Base-by-base conservation (phyloP, 2,329 filamentous ascomycete species). In the Capronia epimyces region DNA sequence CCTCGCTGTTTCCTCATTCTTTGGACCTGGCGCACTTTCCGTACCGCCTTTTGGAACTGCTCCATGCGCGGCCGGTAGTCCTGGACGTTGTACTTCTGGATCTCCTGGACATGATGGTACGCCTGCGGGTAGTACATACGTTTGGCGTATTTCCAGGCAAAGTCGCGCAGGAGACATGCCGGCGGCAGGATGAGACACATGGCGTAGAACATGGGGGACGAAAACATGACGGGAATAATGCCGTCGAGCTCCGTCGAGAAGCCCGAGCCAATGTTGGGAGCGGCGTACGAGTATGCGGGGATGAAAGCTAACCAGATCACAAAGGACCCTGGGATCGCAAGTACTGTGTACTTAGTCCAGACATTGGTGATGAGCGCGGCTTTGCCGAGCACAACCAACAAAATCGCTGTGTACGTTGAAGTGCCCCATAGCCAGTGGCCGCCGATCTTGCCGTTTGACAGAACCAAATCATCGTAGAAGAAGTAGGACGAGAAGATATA, bases 21-120 rank as follows among this genome's bases (percentile, higher is more conserved):
- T 73, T 97, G 93, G 34, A 97, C 93, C 71, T 98, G 93, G 45
- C 93, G 83, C 46, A 98, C 93, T 73, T 98, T 98, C 64, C 93
- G 86, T 65, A 98, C 97, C 18, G 93, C 93, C 72, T 98, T 98
- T 73, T 98, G 93, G 77, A 98, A 98, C 72, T 98, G 93, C 66
- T 98, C 93, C 93, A 98, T 98, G 65, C 93, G 84, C 56, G 93
- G 93, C 65, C 93, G 79, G 71, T 98, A 98, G 73, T 98, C 93
- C 73, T 98, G 93, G 54, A 98, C 95, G 64, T 98, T 98, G 74
- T 97, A 98, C 73, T 98, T 98, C 70, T 98, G 93, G 62, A 98
- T 98, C 74, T 98, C 93, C 71, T 98, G 93, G 58, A 98, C 93
- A 68, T 98, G 93, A 63, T 98, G 93, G 65, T 98, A 98, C 37